Evolutionary conservation across 768 basidiomycete genomes (phyloP), one percentile per base, ranked within the genome.

Genomic region (Boletus sp.): DNA sequence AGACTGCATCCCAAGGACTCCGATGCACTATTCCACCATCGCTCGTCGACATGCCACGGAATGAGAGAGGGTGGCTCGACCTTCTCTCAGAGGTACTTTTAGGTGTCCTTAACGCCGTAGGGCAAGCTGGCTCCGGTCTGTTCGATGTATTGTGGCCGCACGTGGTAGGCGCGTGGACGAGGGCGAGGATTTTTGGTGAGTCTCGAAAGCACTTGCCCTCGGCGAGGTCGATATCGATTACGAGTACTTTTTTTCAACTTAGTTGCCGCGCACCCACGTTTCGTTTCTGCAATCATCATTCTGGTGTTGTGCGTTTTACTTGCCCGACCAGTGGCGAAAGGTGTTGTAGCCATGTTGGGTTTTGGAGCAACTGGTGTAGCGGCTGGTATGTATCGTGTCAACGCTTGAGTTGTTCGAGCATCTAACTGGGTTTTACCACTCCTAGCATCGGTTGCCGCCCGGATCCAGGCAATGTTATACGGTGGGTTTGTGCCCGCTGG

Each of bases 381-480:
- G 1, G 33, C 14, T 0, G 59, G 62, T 65, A 47, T 14, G 63
- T 49, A 10, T 27, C 14, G 14, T 19, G 7, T 23, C 27, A 15
- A 17, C 2, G 11, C 6, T 42, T 11, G 21, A 33, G 7, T 6
- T 15, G 5, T 32, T 34, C 21, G 35, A 33, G 1, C 2, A 8
- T 21, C 23, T 19, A 23, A 43, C 32, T 15, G 0, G 1, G 13
- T 14, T 44, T 48, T 7, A 1, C 7, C 21, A 9, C 8, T 34
- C 7, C 33, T 41, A 63, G 61, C 51, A 1, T 63, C 62, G 1
- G 0, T 46, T 6, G 62, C 62, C 0, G 51, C 62, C 0, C 1
- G 1, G 1, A 14, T 43, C 0, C 62, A 63, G 17, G 2, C 58
- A 0, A 5, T 0, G 0, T 15, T 50, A 1, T 54, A 43, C 8